These are phyloP conservation scores for Botryotinia narcissicola DNA, from an alignment of 2,329 filamentous ascomycete species.

Conservation along the genomic window DNA sequence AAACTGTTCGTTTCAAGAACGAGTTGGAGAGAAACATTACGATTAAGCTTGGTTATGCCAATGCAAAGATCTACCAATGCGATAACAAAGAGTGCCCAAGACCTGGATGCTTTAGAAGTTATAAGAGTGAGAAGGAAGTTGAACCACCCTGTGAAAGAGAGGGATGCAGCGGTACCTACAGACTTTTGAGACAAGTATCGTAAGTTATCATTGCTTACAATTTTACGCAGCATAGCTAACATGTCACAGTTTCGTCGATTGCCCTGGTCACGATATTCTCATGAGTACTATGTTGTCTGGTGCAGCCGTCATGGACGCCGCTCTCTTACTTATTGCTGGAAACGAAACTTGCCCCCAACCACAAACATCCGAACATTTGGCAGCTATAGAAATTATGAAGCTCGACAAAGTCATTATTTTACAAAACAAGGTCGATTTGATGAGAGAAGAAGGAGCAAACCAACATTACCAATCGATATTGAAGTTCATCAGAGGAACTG, in stretches of 20 bases:
- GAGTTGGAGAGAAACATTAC: constrained; percentile 99
- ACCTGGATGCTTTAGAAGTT: constrained; percentile 93
- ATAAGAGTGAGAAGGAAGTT: constrained; percentile 98
- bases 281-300: constrained; percentile 99
- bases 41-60: constrained; percentile 99
- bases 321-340: constrained; percentile 90
- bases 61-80: constrained; percentile 99
- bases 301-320: constrained; percentile 98
- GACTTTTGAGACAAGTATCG: constrained; percentile 88
- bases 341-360: constrained; percentile 99
- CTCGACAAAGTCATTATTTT: constrained; percentile 99
- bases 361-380: constrained; percentile 97
- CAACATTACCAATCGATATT: constrained; percentile 96
- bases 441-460: constrained; percentile 91
- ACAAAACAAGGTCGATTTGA: constrained; percentile 99
- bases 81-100: constrained; percentile 87
- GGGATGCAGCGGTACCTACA: constrained; percentile 83
- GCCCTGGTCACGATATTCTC: constrained; percentile 99
- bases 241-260: constrained; percentile 80
- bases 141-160: constrained; percentile 94
- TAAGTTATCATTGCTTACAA: constrained; percentile 48
- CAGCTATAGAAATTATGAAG: constrained; percentile 99
- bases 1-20: constrained; percentile 99
- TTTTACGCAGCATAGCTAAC: constrained; percentile 32
- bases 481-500: constrained; percentile 97